These are phyloP conservation scores for Lumnitzera littorea DNA, from an alignment of 345 rosid genomes.

Conservation along the genomic window DNA sequence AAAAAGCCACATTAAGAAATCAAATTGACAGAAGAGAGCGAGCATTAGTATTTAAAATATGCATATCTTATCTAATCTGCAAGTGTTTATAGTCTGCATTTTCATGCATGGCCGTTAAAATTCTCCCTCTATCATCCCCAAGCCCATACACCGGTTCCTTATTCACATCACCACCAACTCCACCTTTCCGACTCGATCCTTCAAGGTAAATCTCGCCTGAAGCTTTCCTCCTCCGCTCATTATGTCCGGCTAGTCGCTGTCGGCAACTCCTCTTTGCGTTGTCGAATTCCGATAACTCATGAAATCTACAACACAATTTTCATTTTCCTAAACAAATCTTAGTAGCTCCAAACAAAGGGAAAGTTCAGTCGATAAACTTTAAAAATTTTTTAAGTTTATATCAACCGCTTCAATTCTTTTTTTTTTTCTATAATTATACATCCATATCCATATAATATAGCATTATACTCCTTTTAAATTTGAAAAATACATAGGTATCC, in stretches of 20 bases:
- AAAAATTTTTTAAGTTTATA: too few species aligned
- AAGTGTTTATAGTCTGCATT: conserved; percentile 34
- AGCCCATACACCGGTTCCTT: conserved; percentile 22
- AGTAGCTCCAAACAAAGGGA: background rate
- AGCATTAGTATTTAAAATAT: conserved; percentile 18
- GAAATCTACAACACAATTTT: conserved; percentile 29
- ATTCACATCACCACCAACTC: too few species aligned
- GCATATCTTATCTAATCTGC: conserved; percentile 27
- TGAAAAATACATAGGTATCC: too few species aligned
- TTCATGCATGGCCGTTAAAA: conserved; percentile 29
- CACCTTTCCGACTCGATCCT: conserved; percentile 24
- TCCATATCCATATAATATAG: too few species aligned
- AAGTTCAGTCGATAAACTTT: background rate
- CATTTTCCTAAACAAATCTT: too few species aligned
- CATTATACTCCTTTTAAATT: too few species aligned
- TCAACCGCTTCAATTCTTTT: too few species aligned
- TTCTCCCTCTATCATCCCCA: conserved; percentile 32
- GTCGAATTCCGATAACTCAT: conserved; percentile 46
- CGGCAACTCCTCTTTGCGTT: conserved; percentile 53
- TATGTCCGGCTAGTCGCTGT: conserved; percentile 52
- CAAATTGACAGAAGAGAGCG: conserved; percentile 59
- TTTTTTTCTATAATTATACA: too few species aligned
- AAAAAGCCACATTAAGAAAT: too few species aligned
- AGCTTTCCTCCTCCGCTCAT: conserved; percentile 52
- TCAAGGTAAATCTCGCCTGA: conserved; percentile 21